Evolutionary conservation across 1,139 yeast genomes (phyloP), one percentile per base, ranked within the genome.

Genomic region (Zhuliangozyma parablackwelliae): DNA sequence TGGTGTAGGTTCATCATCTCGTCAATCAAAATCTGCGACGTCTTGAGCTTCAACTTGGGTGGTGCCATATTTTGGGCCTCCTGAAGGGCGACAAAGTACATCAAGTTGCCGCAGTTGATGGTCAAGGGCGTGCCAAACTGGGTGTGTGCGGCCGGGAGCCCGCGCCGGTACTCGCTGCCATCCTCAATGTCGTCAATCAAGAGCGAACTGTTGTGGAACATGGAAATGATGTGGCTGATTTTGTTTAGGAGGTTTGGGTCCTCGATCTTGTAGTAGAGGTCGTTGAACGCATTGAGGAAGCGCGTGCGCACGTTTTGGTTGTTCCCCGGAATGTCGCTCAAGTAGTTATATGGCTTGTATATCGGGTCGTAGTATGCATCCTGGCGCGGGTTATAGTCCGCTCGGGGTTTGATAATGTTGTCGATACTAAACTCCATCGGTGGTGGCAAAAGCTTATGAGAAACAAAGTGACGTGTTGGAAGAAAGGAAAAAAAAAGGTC

Each of bases 161-260:
- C 96, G 26, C 97, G 62, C 44, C 97, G 68, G 33, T 76, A 63
- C 25, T 60, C 63, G 1, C 95, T 83, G 33, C 63, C 68, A 55
- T 89, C 97, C 53, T 89, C 97, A 25, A 89, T 85, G 53, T 89
- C 97, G 56, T 89, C 97, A 25, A 89, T 78, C 10, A 61, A 43
- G 34, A 61, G 50, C 6, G 65, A 59, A 28, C 61, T 50, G 30
- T 59, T 59, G 34, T 61, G 67, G 27, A 61, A 52, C 10, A 57
- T 52, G 9, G 61, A 54, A 11, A 61, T 55, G 7, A 61, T 45
- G 21, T 51, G 54, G 32, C 56, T 54, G 28, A 61, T 56, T 16
- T 39, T 46, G 3, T 40, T 36, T 10, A 61, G 44, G 25, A 57
- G 35, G 20, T 40, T 38, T 7, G 38, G 26, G 25, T 47, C 47